Conservation (phyloP, 2,329 filamentous ascomycete species). For the Mariannaea sp. region DNA sequence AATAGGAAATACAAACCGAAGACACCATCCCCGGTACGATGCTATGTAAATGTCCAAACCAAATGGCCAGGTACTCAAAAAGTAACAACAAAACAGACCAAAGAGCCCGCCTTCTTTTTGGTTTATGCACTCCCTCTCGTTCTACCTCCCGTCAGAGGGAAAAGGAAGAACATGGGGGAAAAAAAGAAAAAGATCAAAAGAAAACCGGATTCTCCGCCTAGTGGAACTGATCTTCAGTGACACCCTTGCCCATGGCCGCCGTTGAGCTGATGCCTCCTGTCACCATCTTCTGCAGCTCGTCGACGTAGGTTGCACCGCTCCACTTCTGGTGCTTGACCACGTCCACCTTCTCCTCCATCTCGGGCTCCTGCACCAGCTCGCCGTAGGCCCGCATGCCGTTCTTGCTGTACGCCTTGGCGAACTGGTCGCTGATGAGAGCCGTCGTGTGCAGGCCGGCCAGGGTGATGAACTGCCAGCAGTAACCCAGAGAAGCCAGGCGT, state of each 20-base stretch:
- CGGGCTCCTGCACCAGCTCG: conserved; percentile 95
- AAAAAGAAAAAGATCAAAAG: too few relatives aligned
- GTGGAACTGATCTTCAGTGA: conserved; percentile 94
- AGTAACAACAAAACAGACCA: conserved; percentile 7
- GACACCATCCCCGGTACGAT: conserved; percentile 24
- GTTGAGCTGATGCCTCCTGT: conserved; percentile 90
- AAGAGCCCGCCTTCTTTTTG: neutral
- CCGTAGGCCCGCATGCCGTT: conserved; percentile 96
- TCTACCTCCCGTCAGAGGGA: too few relatives aligned
- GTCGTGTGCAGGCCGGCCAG: conserved; percentile 95
- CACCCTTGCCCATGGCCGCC: conserved; percentile 94
- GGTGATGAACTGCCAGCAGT: conserved; percentile 99
- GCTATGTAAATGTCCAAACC: conserved; percentile 21
- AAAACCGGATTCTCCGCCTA: conserved; percentile 19
- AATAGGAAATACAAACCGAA: conserved; percentile 13
- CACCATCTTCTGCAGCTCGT: conserved; percentile 96
- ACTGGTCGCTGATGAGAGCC: conserved; percentile 87
- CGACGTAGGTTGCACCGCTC: conserved; percentile 92
- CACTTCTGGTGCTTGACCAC: conserved; percentile 99
- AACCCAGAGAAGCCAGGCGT: conserved; percentile 83
- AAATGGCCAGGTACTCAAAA: conserved; percentile 6
- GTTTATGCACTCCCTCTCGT: too few relatives aligned
- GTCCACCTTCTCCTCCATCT: conserved; percentile 88
- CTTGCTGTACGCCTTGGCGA: conserved; percentile 79
- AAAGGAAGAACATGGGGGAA: too few relatives aligned